These are phyloP conservation scores for Rhynchospora tenuis DNA, from an alignment of 176 grass and related monocot species.

Conservation along the genomic window DNA sequence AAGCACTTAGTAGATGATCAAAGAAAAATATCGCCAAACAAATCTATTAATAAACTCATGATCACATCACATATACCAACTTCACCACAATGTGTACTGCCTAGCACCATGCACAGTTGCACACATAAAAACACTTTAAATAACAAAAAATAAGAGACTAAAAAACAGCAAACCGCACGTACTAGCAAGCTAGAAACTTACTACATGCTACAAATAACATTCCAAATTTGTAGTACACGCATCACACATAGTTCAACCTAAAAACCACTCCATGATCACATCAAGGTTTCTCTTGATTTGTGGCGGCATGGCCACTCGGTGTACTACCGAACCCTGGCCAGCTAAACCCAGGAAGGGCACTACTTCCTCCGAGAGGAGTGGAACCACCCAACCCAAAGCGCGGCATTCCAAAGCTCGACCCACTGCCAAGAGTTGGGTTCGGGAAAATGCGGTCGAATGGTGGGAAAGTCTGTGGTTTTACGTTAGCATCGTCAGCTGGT, in stretches of 20 bases:
- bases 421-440: constrained; percentile 34
- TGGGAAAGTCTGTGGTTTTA: constrained; percentile 63
- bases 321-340: constrained; percentile 41
- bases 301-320: constrained; percentile 17
- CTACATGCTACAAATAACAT: neutral
- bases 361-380: constrained; percentile 22
- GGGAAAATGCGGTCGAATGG: constrained; percentile 31
- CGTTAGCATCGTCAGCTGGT: constrained; percentile 13
- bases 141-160: neutral
- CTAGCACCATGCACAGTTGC: constrained; percentile 8
- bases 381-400: constrained; percentile 37
- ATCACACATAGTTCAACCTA: constrained; percentile 5
- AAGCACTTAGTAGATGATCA: neutral
- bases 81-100: constrained; percentile 13
- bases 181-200: constrained; percentile 9
- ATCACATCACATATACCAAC: neutral
- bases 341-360: constrained; percentile 8
- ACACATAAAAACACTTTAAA: constrained; percentile 20
- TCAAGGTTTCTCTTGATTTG: constrained; percentile 49
- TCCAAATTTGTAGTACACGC: neutral
- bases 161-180: neutral
- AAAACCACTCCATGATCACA: neutral
- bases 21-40: neutral
- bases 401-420: constrained; percentile 25
- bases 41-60: neutral